phyloP scores from a whole-genome alignment of 768 basidiomycete species.

The Hericium coralloides region DNA sequence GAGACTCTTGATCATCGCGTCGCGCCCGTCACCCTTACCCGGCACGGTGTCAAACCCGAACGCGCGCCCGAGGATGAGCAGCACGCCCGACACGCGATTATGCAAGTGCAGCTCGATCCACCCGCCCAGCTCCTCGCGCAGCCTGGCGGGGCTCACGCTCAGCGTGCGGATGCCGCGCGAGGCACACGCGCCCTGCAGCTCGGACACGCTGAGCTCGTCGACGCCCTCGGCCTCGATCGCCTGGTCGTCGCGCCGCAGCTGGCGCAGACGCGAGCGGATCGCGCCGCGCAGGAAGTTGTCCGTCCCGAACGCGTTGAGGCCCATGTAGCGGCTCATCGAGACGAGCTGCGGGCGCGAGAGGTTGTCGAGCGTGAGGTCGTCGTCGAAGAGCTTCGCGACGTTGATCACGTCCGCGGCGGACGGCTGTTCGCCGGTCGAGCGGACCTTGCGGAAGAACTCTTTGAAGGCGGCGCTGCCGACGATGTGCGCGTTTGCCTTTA shows the following conservation, averaged over 20 bases:
- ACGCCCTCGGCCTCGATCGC: constrained; percentile 86
- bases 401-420: constrained; percentile 83
- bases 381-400: constrained; percentile 95
- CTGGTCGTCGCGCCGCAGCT: constrained; percentile 88
- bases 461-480: constrained; percentile 95
- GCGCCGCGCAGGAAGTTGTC: constrained; percentile 96
- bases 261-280: constrained; percentile 73
- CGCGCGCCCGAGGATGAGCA: constrained; percentile 88
- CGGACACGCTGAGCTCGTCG: constrained; percentile 81
- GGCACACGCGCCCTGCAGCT: constrained; percentile 89
- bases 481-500: constrained; percentile 89
- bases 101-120: constrained; percentile 93
- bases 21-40: constrained; percentile 72
- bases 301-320: constrained; percentile 95
- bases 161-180: constrained; percentile 87
- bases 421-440: constrained; percentile 92
- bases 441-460: constrained; percentile 97
- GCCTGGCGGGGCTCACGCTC: constrained; percentile 77
- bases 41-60: constrained; percentile 84
- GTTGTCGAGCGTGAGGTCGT: constrained; percentile 97
- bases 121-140: constrained; percentile 82
- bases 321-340: constrained; percentile 97
- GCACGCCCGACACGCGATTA: constrained; percentile 86
- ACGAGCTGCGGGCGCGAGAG: constrained; percentile 96
- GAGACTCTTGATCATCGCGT: constrained; percentile 67